Percentiles rank a stretch among this genome's conserved stretches.
phyloP scores from a whole-genome alignment of 208 protist genomes.

The Leishmania guyanensis region DNA sequence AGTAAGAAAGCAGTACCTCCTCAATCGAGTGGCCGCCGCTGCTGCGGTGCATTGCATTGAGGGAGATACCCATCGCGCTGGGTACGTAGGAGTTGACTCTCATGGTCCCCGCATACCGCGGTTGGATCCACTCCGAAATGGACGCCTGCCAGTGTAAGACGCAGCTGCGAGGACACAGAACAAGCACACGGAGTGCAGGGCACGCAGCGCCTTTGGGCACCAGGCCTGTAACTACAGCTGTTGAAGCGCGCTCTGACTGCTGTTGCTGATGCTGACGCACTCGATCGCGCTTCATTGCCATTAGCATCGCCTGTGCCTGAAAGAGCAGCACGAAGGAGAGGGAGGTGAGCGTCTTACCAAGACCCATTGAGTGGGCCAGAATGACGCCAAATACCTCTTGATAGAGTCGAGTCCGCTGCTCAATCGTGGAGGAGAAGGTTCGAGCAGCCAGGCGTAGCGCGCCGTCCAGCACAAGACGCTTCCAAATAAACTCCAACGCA shows the following conservation, averaged over 20 bases:
- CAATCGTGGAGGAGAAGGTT: constrained; percentile 36
- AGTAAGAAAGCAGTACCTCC: constrained; percentile 45
- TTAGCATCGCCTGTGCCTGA: constrained; percentile 51
- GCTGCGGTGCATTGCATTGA: constrained; percentile 4
- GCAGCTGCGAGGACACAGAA: constrained; percentile 77
- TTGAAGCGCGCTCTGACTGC: background rate
- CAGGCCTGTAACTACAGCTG: background rate
- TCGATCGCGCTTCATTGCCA: constrained; percentile 38
- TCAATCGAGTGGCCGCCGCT: constrained; percentile 17
- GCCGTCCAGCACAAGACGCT: constrained; percentile 69
- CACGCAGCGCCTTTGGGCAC: constrained; percentile 24
- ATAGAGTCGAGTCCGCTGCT: constrained; percentile 50
- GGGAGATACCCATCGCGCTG: constrained; percentile 27
- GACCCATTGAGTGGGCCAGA: constrained; percentile 89
- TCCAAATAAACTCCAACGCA: constrained; percentile 81
- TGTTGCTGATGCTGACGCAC: constrained; percentile 22
- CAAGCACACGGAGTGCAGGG: constrained; percentile 56
- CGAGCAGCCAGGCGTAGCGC: constrained; percentile 43
- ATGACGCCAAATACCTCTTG: constrained; percentile 74
- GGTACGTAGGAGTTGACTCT: constrained; percentile 50
- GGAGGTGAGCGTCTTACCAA: constrained; percentile 86
- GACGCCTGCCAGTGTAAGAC: constrained; percentile 71
- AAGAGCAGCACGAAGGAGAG: constrained; percentile 74
- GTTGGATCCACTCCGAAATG: constrained; percentile 64
- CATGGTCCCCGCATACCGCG: constrained; percentile 40